Evolutionary conservation across 2,329 filamentous ascomycete genomes (phyloP).

Genomic region (Hypocrella siamensis): DNA sequence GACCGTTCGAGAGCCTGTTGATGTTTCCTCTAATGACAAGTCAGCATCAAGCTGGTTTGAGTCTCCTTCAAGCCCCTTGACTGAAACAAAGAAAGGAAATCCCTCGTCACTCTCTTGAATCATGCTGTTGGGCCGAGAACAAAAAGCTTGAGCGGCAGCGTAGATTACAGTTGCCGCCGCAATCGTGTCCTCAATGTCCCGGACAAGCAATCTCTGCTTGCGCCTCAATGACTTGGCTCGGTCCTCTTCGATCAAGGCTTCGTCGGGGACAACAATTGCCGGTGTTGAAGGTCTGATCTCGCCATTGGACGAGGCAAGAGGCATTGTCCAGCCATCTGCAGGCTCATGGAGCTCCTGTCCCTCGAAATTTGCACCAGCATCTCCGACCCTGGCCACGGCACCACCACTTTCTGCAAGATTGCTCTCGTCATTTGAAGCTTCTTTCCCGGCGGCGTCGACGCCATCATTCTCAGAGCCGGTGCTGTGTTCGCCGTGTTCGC

Average conservation of each 20-base stretch:
- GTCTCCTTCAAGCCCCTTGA: constrained; percentile 1
- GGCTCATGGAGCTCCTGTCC: too few relatives aligned
- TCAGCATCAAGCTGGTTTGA: constrained; percentile 32
- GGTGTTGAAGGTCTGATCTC: constrained; percentile 24
- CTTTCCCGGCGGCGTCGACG: too few relatives aligned
- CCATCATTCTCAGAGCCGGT: too few relatives aligned
- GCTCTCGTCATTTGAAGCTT: too few relatives aligned
- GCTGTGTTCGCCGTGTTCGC: too few relatives aligned
- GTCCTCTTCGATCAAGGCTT: constrained; percentile 20
- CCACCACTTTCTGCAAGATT: too few relatives aligned
- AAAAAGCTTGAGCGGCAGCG: constrained; percentile 27
- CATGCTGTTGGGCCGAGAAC: constrained; percentile 22
- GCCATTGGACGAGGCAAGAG: not conserved
- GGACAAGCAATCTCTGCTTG: constrained; percentile 27
- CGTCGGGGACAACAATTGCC: constrained; percentile 27
- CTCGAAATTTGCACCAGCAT: too few relatives aligned
- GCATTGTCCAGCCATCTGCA: too few relatives aligned
- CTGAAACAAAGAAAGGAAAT: constrained; percentile 6
- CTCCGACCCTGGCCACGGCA: too few relatives aligned
- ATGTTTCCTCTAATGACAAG: constrained; percentile 37
- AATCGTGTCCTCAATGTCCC: constrained; percentile 33
- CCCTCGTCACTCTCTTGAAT: constrained; percentile 10
- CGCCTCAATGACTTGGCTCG: constrained; percentile 27
- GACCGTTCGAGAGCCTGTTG: constrained; percentile 19
- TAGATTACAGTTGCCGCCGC: constrained; percentile 39